Evolutionary conservation across 352 stramenopile species (phyloP).

Genomic region (Phytophthora melonis): DNA sequence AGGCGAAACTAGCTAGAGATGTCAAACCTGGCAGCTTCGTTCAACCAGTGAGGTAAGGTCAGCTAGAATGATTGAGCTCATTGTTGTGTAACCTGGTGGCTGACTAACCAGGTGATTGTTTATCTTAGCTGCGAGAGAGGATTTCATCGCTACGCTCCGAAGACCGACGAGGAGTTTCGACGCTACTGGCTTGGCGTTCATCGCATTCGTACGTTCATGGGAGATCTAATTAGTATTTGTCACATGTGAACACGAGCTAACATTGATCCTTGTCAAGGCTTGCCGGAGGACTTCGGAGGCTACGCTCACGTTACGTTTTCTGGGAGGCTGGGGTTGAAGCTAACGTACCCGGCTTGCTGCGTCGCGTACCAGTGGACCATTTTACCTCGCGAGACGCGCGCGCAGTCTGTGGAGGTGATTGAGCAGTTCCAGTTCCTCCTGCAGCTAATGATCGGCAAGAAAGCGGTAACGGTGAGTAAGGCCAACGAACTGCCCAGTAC

Average conservation of each 20-base stretch:
- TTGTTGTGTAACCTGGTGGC: neutral
- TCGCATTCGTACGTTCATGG: slow-evolving; percentile 40
- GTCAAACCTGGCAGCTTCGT: neutral
- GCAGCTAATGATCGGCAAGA: slow-evolving; percentile 39
- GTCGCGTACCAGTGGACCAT: slow-evolving; percentile 44
- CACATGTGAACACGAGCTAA: neutral
- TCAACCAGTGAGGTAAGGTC: neutral
- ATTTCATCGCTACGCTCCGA: slow-evolving; percentile 23
- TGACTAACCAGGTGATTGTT: neutral
- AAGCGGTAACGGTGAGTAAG: slow-evolving; percentile 16
- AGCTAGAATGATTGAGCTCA: neutral
- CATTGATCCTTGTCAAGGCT: slow-evolving; percentile 13
- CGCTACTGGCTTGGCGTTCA: slow-evolving; percentile 50
- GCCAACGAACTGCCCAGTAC: neutral
- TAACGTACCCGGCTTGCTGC: slow-evolving; percentile 58
- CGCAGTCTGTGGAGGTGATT: slow-evolving; percentile 41
- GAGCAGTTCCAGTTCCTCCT: slow-evolving; percentile 37
- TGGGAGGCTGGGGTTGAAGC: slow-evolving; percentile 17
- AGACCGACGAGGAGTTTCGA: slow-evolving; percentile 47
- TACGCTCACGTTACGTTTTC: slow-evolving; percentile 52
- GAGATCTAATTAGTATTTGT: neutral
- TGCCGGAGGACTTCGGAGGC: slow-evolving; percentile 49
- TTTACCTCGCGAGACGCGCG: slow-evolving; percentile 45
- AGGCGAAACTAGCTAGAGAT: neutral
- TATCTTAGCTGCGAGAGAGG: slow-evolving; percentile 1